Evolutionary conservation across 2,329 filamentous ascomycete genomes (phyloP).

Genomic region (Cladophialophora exuberans): DNA sequence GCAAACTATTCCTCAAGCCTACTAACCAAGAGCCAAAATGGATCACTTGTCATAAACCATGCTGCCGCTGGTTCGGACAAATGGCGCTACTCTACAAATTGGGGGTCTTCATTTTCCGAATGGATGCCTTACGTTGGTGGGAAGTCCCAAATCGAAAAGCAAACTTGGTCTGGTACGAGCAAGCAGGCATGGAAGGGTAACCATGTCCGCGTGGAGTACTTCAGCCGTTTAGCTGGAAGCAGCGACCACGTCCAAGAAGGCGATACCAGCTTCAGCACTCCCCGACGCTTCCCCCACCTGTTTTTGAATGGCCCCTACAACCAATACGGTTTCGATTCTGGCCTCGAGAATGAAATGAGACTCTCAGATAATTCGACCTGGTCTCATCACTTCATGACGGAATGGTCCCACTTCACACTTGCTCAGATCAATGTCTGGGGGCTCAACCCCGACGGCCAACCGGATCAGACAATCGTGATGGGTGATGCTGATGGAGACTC

Average conservation of each 20-base stretch:
- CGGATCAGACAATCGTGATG: constrained; percentile 62
- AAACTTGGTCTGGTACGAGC: constrained; percentile 62
- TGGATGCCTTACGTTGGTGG: constrained; percentile 62
- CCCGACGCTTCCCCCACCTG: constrained; percentile 62
- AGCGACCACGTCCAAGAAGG: constrained; percentile 64
- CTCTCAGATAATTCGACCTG: constrained; percentile 56
- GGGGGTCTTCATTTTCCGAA: constrained; percentile 61
- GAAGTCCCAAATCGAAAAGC: constrained; percentile 51
- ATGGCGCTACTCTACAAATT: constrained; percentile 66
- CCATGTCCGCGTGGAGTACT: constrained; percentile 67
- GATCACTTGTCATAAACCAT: constrained; percentile 57
- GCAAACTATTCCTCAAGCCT: constrained; percentile 64
- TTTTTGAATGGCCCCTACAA: constrained; percentile 67
- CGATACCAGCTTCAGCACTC: constrained; percentile 50
- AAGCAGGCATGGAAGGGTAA: constrained; percentile 63
- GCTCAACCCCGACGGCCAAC: constrained; percentile 64
- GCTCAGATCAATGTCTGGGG: constrained; percentile 70
- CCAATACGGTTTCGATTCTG: constrained; percentile 65
- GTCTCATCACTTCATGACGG: constrained; percentile 64
- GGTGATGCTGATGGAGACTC: constrained; percentile 66
- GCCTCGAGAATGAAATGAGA: constrained; percentile 57
- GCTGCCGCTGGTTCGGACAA: constrained; percentile 64
- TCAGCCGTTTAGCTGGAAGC: constrained; percentile 61
- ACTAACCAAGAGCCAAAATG: constrained; percentile 46
- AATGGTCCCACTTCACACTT: constrained; percentile 55